Conservation (phyloP, 352 stramenopile species). For the Phytophthora syringae region DNA sequence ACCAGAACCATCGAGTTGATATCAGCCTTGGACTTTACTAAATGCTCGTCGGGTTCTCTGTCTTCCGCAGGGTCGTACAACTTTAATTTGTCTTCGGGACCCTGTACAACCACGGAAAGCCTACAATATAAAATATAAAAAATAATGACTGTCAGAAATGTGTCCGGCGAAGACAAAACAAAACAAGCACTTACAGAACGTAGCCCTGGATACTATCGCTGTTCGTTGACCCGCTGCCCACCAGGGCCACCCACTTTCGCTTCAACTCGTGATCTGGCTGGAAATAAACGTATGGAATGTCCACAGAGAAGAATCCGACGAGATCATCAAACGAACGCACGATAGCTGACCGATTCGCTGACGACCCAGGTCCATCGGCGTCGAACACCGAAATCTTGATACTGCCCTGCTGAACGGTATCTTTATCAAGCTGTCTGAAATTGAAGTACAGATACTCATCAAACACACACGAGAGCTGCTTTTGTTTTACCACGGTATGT, state of each 20-base stretch:
- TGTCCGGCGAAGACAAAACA: background rate
- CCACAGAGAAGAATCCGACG: slow-evolving; percentile 87
- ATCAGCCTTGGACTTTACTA: slow-evolving; percentile 58
- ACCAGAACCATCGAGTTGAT: slow-evolving; percentile 86
- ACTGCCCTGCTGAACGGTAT: slow-evolving; percentile 69
- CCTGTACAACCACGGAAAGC: slow-evolving; percentile 87
- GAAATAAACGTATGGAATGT: slow-evolving; percentile 89
- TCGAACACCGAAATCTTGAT: slow-evolving; percentile 90
- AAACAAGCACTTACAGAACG: slow-evolving; percentile 56
- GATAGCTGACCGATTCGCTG: slow-evolving; percentile 35
- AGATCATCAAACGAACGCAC: slow-evolving; percentile 68
- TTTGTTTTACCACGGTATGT: slow-evolving; percentile 83
- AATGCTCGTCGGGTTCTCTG: slow-evolving; percentile 42
- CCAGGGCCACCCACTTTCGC: slow-evolving; percentile 90
- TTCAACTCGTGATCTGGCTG: slow-evolving; percentile 88
- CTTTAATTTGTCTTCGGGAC: slow-evolving; percentile 82
- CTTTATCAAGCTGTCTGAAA: slow-evolving; percentile 80
- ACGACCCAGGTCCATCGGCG: slow-evolving; percentile 56
- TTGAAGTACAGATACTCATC: slow-evolving; percentile 93
- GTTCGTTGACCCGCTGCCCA: slow-evolving; percentile 73
- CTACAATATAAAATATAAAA: slow-evolving; percentile 44
- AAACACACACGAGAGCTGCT: slow-evolving; percentile 89
- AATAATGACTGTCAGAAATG: background rate
- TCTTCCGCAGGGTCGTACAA: slow-evolving; percentile 61
- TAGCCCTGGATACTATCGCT: slow-evolving; percentile 92